Base-by-base conservation (phyloP, 1,284 basidiomycete species). In the Grifola frondosa region DNA sequence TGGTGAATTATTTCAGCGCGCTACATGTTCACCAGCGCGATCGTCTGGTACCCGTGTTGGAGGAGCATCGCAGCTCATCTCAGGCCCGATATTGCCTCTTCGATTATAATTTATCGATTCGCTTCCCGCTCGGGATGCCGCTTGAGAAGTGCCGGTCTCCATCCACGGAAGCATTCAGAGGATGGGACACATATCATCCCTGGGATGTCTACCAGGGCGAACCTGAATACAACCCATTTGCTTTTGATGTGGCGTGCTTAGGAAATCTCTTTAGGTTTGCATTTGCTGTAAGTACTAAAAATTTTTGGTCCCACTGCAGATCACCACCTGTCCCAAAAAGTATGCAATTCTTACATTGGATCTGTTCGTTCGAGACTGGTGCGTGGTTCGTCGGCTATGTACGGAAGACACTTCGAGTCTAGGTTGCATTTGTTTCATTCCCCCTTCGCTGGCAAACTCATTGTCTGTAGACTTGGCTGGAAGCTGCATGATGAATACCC, bases 101-200 rank as follows among this genome's bases (percentile, higher is more conserved):
- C 26, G 48, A 53, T 24, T 53, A 40, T 24, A 43, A 53, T 26
- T 30, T 42, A 11, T 47, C 51, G 1, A 25, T 49, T 4, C 39
- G 35, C 7, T 24, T 49, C 0, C 40, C 51, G 2, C 24, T 7
- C 6, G 33, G 35, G 13, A 32, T 28, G 0, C 35, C 42, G 8
- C 21, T 53, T 1, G 40, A 34, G 28, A 13, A 30, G 4, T 49
- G 39, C 30, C 40, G 42, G 3, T 44, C 39, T 2, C 47, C 47
- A 1, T 9, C 42, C 3, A 1, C 15, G 1, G 44, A 46, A 12
- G 34, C 44, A 1, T 26, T 21, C 10, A 12, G 5, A 3, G 47
- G 47, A 13, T 26, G 31, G 5, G 6, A 3, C 2, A 0, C 19
- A 1, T 53, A 43, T 21, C 19, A 26, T 5, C 50, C 50, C 3